These are phyloP conservation scores for Colletotrichum sp. DNA, from an alignment of 2,329 filamentous ascomycete genomes.

Conservation along the genomic window DNA sequence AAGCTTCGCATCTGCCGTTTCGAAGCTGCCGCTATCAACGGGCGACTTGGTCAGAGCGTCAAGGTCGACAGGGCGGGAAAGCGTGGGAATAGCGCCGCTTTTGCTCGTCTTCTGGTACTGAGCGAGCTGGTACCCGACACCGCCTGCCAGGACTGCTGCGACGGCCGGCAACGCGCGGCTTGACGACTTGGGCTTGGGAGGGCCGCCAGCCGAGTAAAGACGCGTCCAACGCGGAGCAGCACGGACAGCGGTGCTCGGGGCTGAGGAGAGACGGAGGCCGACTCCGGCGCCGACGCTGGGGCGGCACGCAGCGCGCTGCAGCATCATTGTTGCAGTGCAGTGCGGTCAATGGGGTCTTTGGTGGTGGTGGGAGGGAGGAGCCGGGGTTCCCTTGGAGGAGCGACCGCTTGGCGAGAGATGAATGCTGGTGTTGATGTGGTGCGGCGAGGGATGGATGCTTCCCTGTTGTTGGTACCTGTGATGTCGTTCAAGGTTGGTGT, in stretches of 20 bases:
- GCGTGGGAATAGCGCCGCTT: background rate
- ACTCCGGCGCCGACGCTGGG: background rate
- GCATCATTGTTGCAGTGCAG: background rate
- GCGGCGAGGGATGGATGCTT: background rate
- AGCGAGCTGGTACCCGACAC: background rate
- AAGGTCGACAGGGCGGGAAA: slow-evolving; percentile 3
- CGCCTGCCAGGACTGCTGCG: background rate
- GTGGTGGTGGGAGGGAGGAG: background rate
- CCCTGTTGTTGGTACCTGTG: background rate
- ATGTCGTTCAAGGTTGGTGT: background rate
- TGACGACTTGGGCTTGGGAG: background rate
- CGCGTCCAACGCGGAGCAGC: slow-evolving; percentile 1
- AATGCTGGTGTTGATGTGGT: background rate
- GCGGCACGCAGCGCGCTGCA: slow-evolving; percentile 1
- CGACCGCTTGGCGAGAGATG: background rate
- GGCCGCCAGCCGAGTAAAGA: background rate
- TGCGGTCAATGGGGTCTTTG: background rate
- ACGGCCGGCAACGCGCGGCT: background rate
- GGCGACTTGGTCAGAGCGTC: background rate
- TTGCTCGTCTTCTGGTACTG: background rate
- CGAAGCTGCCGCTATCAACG: slow-evolving; percentile 20
- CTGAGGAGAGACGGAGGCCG: background rate
- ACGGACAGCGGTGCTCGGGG: background rate
- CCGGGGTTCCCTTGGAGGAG: background rate
- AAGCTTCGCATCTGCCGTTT: slow-evolving; percentile 32